These are phyloP conservation scores for Annulohypoxylon stygium DNA, from an alignment of 495 filamentous ascomycete genomes.

Conservation along the genomic window DNA sequence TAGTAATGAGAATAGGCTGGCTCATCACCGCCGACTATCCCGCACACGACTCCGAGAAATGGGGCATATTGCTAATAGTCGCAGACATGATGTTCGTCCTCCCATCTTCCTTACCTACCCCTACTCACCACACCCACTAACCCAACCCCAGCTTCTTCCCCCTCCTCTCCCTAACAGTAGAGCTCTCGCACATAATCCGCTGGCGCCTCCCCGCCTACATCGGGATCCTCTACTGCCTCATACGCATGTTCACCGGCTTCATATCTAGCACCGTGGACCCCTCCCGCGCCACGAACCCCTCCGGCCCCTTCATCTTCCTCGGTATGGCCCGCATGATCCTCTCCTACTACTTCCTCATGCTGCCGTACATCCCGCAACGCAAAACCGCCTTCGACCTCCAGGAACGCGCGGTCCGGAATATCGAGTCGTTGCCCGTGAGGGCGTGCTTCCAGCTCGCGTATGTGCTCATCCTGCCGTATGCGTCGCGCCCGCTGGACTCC, in stretches of 20 bases:
- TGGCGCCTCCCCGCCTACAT: neutral
- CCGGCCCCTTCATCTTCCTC: neutral
- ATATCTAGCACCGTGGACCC: neutral
- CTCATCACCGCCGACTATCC: conserved; percentile 1
- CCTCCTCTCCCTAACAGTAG: neutral
- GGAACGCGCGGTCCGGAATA: neutral
- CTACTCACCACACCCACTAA: neutral
- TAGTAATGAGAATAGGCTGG: conserved; percentile 20
- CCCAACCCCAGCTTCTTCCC: conserved; percentile 14
- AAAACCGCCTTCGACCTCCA: neutral
- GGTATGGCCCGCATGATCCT: neutral
- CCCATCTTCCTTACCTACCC: neutral
- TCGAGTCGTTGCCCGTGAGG: neutral
- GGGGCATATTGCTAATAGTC: neutral
- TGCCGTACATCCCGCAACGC: neutral
- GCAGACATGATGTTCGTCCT: conserved; percentile 26
- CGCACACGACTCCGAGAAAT: no score
- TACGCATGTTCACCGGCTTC: neutral
- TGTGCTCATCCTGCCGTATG: no score
- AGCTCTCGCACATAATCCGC: conserved; percentile 1
- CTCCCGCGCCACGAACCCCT: neutral
- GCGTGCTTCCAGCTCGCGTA: neutral
- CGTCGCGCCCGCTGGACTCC: no score
- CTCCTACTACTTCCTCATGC: neutral
- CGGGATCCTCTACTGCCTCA: neutral